Evolutionary conservation across 176 grass and related monocot species (phyloP).

Genomic region (Phyllostachys edulis): DNA sequence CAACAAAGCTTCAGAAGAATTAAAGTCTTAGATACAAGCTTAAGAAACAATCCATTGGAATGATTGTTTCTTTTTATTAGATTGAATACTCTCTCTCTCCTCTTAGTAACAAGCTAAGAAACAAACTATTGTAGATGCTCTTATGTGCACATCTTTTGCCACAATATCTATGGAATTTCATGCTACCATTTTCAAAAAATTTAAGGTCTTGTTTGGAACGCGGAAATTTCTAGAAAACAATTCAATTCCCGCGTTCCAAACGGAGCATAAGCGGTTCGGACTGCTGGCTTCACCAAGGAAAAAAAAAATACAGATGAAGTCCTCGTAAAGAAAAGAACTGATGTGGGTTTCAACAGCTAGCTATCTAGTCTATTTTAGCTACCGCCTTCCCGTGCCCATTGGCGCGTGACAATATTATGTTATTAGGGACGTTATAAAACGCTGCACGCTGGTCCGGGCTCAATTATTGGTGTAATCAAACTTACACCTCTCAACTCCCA

Average conservation of each 20-base stretch:
- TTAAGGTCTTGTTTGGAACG: background rate
- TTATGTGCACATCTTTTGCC: background rate
- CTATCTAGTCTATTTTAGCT: background rate
- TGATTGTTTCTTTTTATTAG: too few relatives aligned
- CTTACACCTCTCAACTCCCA: constrained; percentile 24
- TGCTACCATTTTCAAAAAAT: background rate
- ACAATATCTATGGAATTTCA: background rate
- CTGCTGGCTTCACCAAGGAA: background rate
- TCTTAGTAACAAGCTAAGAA: too few relatives aligned
- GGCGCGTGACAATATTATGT: constrained; percentile 17
- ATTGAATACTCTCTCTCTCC: too few relatives aligned
- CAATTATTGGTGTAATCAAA: constrained; percentile 44
- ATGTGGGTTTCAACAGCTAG: too few relatives aligned
- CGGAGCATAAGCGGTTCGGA: too few relatives aligned
- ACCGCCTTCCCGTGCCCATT: background rate
- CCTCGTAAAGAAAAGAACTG: background rate
- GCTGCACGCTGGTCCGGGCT: background rate
- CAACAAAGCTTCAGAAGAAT: too few relatives aligned
- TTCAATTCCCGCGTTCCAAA: too few relatives aligned
- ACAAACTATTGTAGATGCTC: too few relatives aligned
- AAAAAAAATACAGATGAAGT: background rate
- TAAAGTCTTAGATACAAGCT: too few relatives aligned
- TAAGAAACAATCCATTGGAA: too few relatives aligned
- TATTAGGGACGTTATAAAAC: background rate
- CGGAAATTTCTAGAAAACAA: too few relatives aligned